Conservation (phyloP, 495 filamentous ascomycete genomes). For the Aspergillus cavernicola region DNA sequence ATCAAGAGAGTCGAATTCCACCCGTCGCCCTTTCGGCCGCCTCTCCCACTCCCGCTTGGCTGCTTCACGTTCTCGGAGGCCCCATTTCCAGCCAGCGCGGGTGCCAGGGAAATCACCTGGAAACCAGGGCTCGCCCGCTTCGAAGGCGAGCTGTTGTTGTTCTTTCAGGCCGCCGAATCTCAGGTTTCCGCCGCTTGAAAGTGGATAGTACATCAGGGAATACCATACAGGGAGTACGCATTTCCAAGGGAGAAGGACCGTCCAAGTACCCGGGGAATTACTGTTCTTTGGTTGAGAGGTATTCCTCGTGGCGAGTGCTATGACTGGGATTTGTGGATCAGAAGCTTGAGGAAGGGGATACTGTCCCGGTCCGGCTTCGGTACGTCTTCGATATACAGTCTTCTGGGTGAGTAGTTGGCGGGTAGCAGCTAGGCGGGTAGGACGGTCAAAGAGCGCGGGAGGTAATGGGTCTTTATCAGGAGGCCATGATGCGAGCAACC, state of each 20-base stretch:
- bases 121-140: conserved; percentile 77
- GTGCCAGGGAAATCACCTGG: conserved; percentile 86
- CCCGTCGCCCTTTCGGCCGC: conserved; percentile 76
- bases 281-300: conserved; percentile 28
- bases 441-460: conserved; percentile 64
- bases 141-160: conserved; percentile 75
- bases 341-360: conserved; percentile 53
- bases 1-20: conserved; percentile 72
- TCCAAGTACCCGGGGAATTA: conserved; percentile 71
- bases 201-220: conserved; percentile 76
- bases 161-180: conserved; percentile 81
- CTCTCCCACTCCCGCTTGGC: conserved; percentile 69
- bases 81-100: conserved; percentile 73
- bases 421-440: conserved; percentile 55
- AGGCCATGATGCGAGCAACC: conserved; percentile 66
- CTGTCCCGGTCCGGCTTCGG: conserved; percentile 59
- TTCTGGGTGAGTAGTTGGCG: conserved; percentile 75
- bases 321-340: conserved; percentile 82
- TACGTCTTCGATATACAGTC: conserved; percentile 80
- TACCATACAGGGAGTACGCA: conserved; percentile 87
- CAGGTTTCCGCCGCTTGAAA: conserved; percentile 73
- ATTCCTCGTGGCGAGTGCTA: conserved; percentile 60
- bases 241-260: conserved; percentile 85
- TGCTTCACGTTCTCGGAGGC: conserved; percentile 57
- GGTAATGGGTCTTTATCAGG: conserved; percentile 55